Conservation (phyloP, 2,329 filamentous ascomycete species). For the Sarocladium oryzae region DNA sequence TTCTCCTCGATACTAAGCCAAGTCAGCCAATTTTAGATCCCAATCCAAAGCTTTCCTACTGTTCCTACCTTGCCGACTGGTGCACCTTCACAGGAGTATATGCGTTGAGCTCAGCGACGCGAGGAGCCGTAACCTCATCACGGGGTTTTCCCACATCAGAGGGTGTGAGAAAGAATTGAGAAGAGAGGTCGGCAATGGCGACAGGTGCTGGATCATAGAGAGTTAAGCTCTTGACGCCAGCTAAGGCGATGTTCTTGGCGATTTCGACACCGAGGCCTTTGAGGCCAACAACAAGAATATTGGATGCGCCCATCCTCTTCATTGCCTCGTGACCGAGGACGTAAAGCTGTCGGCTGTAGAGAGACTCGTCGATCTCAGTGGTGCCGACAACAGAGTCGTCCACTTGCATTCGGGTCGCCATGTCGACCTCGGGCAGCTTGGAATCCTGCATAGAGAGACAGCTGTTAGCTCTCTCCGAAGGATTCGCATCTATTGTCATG, state of each 20-base stretch:
- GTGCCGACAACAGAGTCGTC: conserved; percentile 51
- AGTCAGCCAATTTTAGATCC: conserved; percentile 13
- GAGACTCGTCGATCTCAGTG: conserved; percentile 63
- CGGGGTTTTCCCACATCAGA: conserved; percentile 89
- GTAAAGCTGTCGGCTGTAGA: conserved; percentile 69
- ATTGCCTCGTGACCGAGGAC: conserved; percentile 75
- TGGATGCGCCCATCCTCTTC: conserved; percentile 98
- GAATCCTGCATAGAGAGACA: conserved; percentile 33
- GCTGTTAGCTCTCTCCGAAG: no score
- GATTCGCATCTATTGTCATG: background rate
- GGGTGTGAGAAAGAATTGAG: conserved; percentile 90
- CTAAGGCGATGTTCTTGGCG: conserved; percentile 96
- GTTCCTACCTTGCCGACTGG: conserved; percentile 44
- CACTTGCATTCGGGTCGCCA: conserved; percentile 59
- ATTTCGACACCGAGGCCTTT: conserved; percentile 96
- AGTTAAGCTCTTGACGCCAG: conserved; percentile 94
- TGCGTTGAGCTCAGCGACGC: conserved; percentile 89
- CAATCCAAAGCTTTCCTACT: conserved; percentile 10
- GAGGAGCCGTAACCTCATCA: conserved; percentile 77
- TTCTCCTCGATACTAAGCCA: conserved; percentile 61
- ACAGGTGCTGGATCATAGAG: conserved; percentile 85
- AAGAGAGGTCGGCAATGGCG: conserved; percentile 81
- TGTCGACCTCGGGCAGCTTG: conserved; percentile 53
- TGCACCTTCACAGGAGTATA: conserved; percentile 89
- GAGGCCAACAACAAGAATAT: conserved; percentile 84